These are phyloP conservation scores for Fomitopsis pinicola DNA, from an alignment of 1,284 basidiomycete species.

Conservation along the genomic window DNA sequence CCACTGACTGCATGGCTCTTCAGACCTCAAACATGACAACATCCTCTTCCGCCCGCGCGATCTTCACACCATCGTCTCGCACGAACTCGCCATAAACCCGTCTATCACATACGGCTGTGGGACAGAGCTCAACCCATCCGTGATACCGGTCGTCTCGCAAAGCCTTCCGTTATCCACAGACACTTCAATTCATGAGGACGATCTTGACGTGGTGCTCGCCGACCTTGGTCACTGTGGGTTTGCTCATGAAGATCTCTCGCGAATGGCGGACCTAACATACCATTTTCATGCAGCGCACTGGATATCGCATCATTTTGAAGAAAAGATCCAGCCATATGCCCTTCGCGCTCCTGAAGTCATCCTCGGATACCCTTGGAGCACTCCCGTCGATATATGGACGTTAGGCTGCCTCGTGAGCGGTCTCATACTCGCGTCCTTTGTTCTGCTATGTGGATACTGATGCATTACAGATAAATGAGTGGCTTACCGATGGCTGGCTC, in stretches of 20 bases:
- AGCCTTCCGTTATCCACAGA: conserved; percentile 4
- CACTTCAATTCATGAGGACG: conserved; percentile 1
- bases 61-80: conserved; percentile 5
- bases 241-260: no score
- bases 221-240: neutral
- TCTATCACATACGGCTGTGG: conserved; percentile 10
- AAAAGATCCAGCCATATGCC: conserved; percentile 27
- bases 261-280: no score
- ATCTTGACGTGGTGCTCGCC: conserved; percentile 5
- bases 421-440: neutral
- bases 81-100: conserved; percentile 9
- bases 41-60: conserved; percentile 31
- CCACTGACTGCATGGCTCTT: neutral
- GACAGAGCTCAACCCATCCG: conserved; percentile 3
- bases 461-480: conserved; percentile 6
- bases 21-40: conserved; percentile 45
- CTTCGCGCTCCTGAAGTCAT: conserved; percentile 35
- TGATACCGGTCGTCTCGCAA: conserved; percentile 10
- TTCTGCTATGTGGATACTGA: neutral
- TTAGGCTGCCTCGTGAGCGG: conserved; percentile 29
- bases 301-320: conserved; percentile 9
- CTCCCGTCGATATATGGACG: conserved; percentile 33
- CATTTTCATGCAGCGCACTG: conserved; percentile 7
- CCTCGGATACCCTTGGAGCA: conserved; percentile 27
- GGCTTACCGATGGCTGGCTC: conserved; percentile 10